Evolutionary conservation across 2,329 filamentous ascomycete genomes (phyloP), one percentile per base, ranked within the genome.

Genomic region (Trichoderma citrinoviride): DNA sequence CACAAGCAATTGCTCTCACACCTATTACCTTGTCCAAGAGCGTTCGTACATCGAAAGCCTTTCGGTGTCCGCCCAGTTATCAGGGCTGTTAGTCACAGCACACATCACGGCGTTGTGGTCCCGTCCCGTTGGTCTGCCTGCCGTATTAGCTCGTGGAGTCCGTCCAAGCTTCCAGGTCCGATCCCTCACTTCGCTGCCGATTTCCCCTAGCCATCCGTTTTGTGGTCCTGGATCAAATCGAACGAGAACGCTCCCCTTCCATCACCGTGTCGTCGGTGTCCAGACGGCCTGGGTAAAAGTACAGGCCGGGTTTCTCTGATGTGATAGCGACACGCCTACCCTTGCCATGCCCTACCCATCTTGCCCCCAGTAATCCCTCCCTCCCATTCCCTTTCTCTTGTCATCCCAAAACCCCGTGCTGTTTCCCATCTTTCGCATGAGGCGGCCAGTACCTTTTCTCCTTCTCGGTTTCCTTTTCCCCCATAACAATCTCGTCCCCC

Each of bases 171-270:
- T 33, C 29, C 17, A 50, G 33, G 43, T 54, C 61, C 65, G 65
- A 66, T 66, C 65, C 46, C 65, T 54, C 61, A 64, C 65, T 41
- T 44, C 61, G 49, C 52, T 41, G 40, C 52, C 65, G 65, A 66
- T 66, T 58, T 37, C 47, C 53, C 54, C 61, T 56, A 57, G 61
- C 47, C 15, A 12, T 55, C 33, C 44, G 15, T 46, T 56, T 47
- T 29, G 57, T 41, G n/a, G 49, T 50, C 46, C 41, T 46, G 50
- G 56, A 65, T 65, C 64, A 52, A 56, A 52, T 40, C 33, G 33
- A 37, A 14, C 33, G 33, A 37, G 33, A 52, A 57, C 27, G 25
- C 44, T 53, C 53, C 33, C 47, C 37, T 52, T 43, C 27, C 57
- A 61, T 56, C 56, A 33, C 46, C 37, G 50, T 47, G 47, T 44